phyloP scores from a whole-genome alignment of 345 rosid species.

The Gossypium turneri region DNA sequence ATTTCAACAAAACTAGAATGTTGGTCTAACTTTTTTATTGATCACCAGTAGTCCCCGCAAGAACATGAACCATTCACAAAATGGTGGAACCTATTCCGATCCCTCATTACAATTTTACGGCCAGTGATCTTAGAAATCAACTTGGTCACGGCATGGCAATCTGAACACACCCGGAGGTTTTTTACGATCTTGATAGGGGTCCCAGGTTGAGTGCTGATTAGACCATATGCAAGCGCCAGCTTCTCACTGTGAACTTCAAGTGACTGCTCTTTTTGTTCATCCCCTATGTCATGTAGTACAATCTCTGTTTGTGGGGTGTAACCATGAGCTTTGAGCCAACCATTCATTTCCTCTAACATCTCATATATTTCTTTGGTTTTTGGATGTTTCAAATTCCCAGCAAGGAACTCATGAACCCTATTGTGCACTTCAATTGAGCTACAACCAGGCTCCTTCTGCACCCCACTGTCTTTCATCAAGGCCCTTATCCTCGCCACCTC shows the following conservation, averaged over 20 bases:
- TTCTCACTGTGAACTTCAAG: conserved; percentile 76
- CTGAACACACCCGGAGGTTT: conserved; percentile 62
- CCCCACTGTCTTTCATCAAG: conserved; percentile 60
- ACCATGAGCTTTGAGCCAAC: conserved; percentile 36
- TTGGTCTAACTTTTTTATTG: background rate
- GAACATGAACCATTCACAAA: conserved; percentile 66
- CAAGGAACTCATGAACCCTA: conserved; percentile 51
- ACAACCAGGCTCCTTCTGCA: conserved; percentile 62
- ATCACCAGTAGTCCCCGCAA: conserved; percentile 71
- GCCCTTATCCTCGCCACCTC: conserved; percentile 58
- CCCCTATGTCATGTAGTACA: conserved; percentile 54
- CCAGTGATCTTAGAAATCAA: conserved; percentile 57
- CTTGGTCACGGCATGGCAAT: conserved; percentile 63
- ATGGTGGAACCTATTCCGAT: conserved; percentile 79
- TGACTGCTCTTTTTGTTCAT: conserved; percentile 43
- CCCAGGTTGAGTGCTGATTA: conserved; percentile 51
- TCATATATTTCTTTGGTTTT: conserved; percentile 42
- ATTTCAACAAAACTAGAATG: too few species aligned
- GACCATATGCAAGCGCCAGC: conserved; percentile 66
- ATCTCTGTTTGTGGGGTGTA: conserved; percentile 37
- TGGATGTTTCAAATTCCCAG: conserved; percentile 47
- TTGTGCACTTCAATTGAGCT: conserved; percentile 58
- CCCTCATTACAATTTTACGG: conserved; percentile 62
- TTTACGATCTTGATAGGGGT: conserved; percentile 51
- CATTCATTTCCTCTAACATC: conserved; percentile 46